Base-by-base conservation (phyloP, 306 rosid genomes). In the Pachyrhizus erosus region DNA sequence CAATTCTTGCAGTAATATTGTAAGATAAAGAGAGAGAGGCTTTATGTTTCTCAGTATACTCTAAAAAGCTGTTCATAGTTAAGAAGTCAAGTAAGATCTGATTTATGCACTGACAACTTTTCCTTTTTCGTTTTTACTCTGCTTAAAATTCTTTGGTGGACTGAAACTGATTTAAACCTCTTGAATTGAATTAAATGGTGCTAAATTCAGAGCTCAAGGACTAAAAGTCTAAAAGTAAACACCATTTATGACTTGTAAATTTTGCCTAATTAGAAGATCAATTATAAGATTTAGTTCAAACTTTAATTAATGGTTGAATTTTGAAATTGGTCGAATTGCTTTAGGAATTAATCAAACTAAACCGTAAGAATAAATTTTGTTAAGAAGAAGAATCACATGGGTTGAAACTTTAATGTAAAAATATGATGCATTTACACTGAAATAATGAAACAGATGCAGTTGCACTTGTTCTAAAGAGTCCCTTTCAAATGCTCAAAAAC, bases 401-500 rank as follows among this genome's bases (percentile, higher is more conserved):
- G 9, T 40, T 78, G 80, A 73, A 61, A 45, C 23, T 46, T 78
- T 24, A 78, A 66, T 27, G 31, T 60, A 74, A 81, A 80, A 69
- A 65, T 17, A 72, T 1, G 8, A 54, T 18, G 77, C 78, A 78
- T 57, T 81, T 84, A 84, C 88, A 87, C 81, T 1, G 76, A 84
- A 84, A 84, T 62, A 87, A 82, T 79, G 79, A 66, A 81, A 75
- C 90, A 87, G 39, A 54, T 31, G 88, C 20, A 78, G 80, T 75
- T 82, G 82, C 85, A 78, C 88, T 52, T 69, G 68, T 34, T 61
- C 33, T 85, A 73, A 12, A 34, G 31, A 78, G 90, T 84, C 90
- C 34, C 84, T 84, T 73, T 84, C 86, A 84, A 69, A 70, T 10
- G 85, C 65, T 87, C 84, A 83, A 84, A 87, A 83, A 84, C 26